Base-by-base conservation (phyloP, 2,329 filamentous ascomycete genomes). In the Emmonsiellopsis sp. region DNA sequence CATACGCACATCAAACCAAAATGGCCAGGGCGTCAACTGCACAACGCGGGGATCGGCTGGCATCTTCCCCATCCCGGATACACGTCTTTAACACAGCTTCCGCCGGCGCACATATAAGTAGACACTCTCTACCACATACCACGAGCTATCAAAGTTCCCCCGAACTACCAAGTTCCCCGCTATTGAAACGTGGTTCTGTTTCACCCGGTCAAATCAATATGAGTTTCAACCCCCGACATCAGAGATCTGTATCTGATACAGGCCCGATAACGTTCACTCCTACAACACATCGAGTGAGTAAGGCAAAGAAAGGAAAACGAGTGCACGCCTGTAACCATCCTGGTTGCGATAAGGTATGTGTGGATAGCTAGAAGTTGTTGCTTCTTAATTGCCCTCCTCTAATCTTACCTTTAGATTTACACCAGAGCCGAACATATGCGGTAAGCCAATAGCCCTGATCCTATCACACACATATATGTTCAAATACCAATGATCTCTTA, bases 261-360 rank as follows among this genome's bases (percentile, higher is more conserved):
- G 53, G 32, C 54, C 65, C 69, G 16, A 63, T 74, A 48, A 71
- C 71, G 52, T 76, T 75, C 55, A 77, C 75, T 31, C 75, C 75
- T 20, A 76, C 74, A 16, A 77, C 75, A 37, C 71, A 71, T 58
- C 71, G 75, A 50, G 70, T 77, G 58, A 77, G 75, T 65, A 77
- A 77, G 61, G 75, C 75, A 10, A 77, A 76, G 65, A 77, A 77
- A 62, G 75, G 75, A 32, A 77, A 77, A 62, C 71, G 73, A 50
- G 75, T 77, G 11, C 75, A 77, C 59, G 68, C 68, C 7, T 77
- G 75, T 59, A 68, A 74, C 54, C 74, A 65, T 55, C 71, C 72
- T 13, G 73, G 74, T 40, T 77, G 75, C 59, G 67, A 66, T 56
- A 77, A 77, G 69, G 73, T 76, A 57, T 55, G 69, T 26, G 20